Conservation (phyloP, 805 yeast species). For the Candida michaelii region DNA sequence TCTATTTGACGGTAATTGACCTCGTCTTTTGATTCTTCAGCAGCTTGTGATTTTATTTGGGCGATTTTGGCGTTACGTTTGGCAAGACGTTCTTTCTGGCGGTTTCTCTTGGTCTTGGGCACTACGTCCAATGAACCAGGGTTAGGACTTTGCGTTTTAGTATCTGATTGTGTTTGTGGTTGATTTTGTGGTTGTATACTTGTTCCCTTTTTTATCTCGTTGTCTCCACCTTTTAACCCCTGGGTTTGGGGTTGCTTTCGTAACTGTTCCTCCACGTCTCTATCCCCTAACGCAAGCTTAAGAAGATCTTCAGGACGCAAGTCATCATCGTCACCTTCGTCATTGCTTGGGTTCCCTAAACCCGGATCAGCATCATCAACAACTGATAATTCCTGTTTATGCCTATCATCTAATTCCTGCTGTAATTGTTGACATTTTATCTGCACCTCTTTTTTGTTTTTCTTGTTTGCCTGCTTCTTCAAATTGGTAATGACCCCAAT, state of each 20-base stretch:
- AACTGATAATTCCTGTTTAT: conserved; percentile 49
- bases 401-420: conserved; percentile 51
- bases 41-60: conserved; percentile 64
- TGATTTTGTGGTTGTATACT: not conserved
- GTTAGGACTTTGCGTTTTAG: conserved; percentile 1
- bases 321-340: not conserved
- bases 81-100: conserved; percentile 83
- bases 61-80: conserved; percentile 70
- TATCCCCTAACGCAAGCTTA: conserved; percentile 3
- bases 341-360: too few relatives aligned
- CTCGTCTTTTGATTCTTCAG: conserved; percentile 58
- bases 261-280: not conserved
- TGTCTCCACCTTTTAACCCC: too few relatives aligned
- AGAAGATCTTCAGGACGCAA: conserved; percentile 11
- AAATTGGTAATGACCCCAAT: conserved; percentile 67
- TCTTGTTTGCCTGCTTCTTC: conserved; percentile 81
- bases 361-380: not conserved
- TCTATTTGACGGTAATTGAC: conserved; percentile 76
- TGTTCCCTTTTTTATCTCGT: too few relatives aligned
- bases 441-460: conserved; percentile 67
- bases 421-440: conserved; percentile 62
- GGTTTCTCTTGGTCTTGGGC: conserved; percentile 49
- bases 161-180: not conserved
- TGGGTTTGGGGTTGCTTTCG: too few relatives aligned
- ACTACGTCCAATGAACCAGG: too few relatives aligned